These are phyloP conservation scores for Arabidopsis hybrid DNA, from an alignment of 441 rosid species.

Conservation along the genomic window DNA sequence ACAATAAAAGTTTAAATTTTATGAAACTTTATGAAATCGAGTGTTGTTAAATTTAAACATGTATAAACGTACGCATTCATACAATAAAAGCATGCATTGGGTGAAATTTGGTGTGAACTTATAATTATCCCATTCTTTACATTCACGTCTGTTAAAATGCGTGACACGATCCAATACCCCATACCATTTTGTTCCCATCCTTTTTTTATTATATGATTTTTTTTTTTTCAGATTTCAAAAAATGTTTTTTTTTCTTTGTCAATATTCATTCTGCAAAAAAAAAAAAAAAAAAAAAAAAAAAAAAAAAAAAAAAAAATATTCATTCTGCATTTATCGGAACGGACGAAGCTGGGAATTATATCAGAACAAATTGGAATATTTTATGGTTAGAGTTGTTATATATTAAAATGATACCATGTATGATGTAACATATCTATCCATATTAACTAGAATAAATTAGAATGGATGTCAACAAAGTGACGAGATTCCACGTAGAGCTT, in stretches of 20 bases:
- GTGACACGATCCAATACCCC: slow-evolving; percentile 39
- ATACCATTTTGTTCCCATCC: slow-evolving; percentile 18
- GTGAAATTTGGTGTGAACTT: slow-evolving; percentile 38
- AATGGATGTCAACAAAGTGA: slow-evolving; percentile 35
- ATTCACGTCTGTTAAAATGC: slow-evolving; percentile 43
- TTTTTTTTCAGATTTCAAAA: neutral
- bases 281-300: no score
- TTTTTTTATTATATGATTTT: neutral
- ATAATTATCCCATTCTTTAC: slow-evolving; percentile 25
- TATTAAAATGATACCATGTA: slow-evolving; percentile 20
- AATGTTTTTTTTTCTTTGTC: slow-evolving; percentile 14
- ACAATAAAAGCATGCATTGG: slow-evolving; percentile 19
- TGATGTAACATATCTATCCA: slow-evolving; percentile 39
- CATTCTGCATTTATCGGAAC: slow-evolving; percentile 32
- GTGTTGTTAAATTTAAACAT: no score
- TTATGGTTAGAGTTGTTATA: slow-evolving; percentile 29
- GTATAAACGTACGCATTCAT: neutral
- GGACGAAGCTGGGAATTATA: slow-evolving; percentile 32
- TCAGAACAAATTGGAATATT: slow-evolving; percentile 38
- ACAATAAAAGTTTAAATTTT: no score
- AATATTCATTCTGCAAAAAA: no score
- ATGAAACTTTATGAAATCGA: no score
- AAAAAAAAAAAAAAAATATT: no score
- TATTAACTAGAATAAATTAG: slow-evolving; percentile 27
- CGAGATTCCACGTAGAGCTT: slow-evolving; percentile 43